phyloP scores from a whole-genome alignment of 2,329 filamentous ascomycete species.

The Calonectria fujianensis region DNA sequence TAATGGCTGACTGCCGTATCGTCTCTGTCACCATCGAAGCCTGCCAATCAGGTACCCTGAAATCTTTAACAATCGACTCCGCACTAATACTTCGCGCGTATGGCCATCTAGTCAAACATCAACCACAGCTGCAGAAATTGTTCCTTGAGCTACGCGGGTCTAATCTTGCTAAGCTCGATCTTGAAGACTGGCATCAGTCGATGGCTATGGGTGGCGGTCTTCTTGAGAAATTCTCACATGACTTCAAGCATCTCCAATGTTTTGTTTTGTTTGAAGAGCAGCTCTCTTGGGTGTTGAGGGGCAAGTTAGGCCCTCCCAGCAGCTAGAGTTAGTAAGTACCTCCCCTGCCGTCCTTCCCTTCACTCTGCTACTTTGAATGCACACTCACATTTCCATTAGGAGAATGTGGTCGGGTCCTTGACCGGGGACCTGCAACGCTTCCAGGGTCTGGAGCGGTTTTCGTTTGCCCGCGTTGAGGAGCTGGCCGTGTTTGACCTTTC shows the following conservation, averaged over 20 bases:
- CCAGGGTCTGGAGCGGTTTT: not conserved
- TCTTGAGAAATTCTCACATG: not conserved
- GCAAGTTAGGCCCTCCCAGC: too few relatives aligned
- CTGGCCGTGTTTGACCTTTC: not conserved
- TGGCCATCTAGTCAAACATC: not conserved
- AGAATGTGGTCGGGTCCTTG: not conserved
- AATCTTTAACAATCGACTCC: not conserved
- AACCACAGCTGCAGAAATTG: not conserved
- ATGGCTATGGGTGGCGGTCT: not conserved
- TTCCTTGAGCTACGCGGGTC: not conserved
- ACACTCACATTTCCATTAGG: not conserved
- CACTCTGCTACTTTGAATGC: not conserved
- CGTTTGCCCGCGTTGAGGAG: not conserved
- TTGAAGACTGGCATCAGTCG: rapidly evolving
- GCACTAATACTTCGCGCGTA: not conserved
- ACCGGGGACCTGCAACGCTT: not conserved
- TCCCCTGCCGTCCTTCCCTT: not conserved
- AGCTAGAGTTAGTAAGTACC: not conserved
- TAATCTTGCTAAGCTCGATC: too few relatives aligned
- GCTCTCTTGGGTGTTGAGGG: not conserved
- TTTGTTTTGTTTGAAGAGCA: not conserved
- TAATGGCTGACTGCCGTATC: not conserved
- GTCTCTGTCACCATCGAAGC: not conserved
- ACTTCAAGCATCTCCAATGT: not conserved
- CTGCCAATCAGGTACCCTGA: not conserved